Evolutionary conservation across 2,329 filamentous ascomycete species (phyloP).

Genomic region (Helicocarpus griseus): DNA sequence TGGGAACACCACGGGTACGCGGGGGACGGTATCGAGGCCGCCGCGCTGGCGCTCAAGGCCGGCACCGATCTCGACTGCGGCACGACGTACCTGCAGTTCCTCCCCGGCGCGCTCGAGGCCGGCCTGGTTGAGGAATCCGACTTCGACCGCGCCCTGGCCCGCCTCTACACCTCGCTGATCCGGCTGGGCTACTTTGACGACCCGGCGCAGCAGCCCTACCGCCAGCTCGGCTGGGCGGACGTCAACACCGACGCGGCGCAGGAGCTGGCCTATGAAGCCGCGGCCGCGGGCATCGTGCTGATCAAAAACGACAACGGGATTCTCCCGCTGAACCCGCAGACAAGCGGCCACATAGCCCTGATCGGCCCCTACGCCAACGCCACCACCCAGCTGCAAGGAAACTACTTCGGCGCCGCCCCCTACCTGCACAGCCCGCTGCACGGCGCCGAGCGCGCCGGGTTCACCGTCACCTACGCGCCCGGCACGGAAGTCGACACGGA

Average conservation of each 20-base stretch:
- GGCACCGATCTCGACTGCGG: slow-evolving; percentile 48
- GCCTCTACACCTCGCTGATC: slow-evolving; percentile 42
- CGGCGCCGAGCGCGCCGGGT: slow-evolving; percentile 40
- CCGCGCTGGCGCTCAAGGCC: slow-evolving; percentile 40
- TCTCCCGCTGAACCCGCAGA: slow-evolving; percentile 32
- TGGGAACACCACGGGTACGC: slow-evolving; percentile 45
- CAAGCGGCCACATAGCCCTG: slow-evolving; percentile 38
- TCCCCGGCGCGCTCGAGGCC: slow-evolving; percentile 35
- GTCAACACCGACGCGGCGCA: slow-evolving; percentile 47
- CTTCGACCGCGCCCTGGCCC: slow-evolving; percentile 38
- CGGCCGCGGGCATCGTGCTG: slow-evolving; percentile 38
- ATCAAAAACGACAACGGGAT: slow-evolving; percentile 46
- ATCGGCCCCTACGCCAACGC: slow-evolving; percentile 52
- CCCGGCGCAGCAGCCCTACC: slow-evolving; percentile 33
- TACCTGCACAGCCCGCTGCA: slow-evolving; percentile 46
- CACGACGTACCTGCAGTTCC: slow-evolving; percentile 37
- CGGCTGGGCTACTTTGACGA: slow-evolving; percentile 46
- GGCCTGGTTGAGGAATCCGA: slow-evolving; percentile 37
- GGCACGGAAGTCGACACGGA: slow-evolving; percentile 26
- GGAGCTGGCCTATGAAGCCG: slow-evolving; percentile 47
- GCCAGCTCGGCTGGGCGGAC: slow-evolving; percentile 44
- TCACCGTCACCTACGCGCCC: slow-evolving; percentile 38
- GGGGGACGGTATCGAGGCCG: slow-evolving; percentile 35
- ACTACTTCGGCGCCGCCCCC: slow-evolving; percentile 48
- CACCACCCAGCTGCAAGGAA: slow-evolving; percentile 48